Evolutionary conservation across 495 filamentous ascomycete genomes (phyloP).

Genomic region (Ascobolus immersus): DNA sequence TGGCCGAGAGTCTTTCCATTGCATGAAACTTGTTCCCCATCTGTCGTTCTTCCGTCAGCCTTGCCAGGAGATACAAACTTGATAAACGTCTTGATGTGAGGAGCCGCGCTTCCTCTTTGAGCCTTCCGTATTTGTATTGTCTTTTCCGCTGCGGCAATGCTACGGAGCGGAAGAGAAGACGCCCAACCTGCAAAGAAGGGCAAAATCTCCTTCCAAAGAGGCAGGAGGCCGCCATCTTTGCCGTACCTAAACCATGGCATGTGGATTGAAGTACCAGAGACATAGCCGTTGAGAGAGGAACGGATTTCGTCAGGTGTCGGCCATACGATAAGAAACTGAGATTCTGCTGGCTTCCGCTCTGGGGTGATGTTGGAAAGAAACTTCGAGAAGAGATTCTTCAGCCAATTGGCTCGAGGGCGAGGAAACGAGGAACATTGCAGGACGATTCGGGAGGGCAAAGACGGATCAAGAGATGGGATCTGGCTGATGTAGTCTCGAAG

Average conservation of each 20-base stretch:
- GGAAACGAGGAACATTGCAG: too few relatives aligned
- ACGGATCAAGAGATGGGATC: too few relatives aligned
- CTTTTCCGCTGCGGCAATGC: neutral
- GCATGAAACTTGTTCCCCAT: too few relatives aligned
- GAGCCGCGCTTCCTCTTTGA: constrained; percentile 46
- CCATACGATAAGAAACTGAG: constrained; percentile 39
- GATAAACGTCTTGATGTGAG: constrained; percentile 79
- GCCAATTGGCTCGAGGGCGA: constrained; percentile 40
- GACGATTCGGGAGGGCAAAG: too few relatives aligned
- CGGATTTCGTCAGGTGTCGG: constrained; percentile 59
- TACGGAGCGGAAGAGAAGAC: neutral
- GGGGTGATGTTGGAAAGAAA: constrained; percentile 17
- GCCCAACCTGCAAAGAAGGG: too few relatives aligned
- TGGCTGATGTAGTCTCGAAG: too few relatives aligned
- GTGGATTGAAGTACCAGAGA: constrained; percentile 57
- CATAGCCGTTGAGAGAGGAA: constrained; percentile 54
- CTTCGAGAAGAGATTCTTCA: constrained; percentile 37
- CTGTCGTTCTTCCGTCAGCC: too few relatives aligned
- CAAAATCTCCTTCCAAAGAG: neutral
- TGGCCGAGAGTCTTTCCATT: too few relatives aligned
- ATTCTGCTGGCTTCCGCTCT: constrained; percentile 16
- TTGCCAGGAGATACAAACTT: too few relatives aligned
- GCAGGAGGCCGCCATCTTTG: constrained; percentile 19
- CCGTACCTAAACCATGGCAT: constrained; percentile 45
- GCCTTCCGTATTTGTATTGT: constrained; percentile 14